phyloP scores from a whole-genome alignment of 352 stramenopile species.

The Stephanocyclus meneghinianus region DNA sequence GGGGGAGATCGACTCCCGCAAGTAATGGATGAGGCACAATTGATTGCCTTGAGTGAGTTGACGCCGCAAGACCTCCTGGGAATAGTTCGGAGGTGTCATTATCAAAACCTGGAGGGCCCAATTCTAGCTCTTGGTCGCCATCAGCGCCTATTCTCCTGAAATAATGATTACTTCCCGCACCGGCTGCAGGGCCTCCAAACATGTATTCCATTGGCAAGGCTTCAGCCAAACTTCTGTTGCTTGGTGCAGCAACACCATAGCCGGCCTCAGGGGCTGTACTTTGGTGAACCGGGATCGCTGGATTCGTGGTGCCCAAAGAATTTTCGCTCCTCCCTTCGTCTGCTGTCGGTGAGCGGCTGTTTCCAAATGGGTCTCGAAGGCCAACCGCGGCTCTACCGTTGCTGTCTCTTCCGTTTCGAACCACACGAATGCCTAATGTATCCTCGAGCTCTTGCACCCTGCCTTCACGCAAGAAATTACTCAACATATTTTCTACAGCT shows the following conservation, averaged over 20 bases:
- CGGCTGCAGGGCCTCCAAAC: conserved; percentile 66
- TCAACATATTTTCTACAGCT: conserved; percentile 77
- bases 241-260: conserved; percentile 11
- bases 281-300: conserved; percentile 37
- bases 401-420: conserved; percentile 39
- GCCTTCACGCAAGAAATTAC: conserved; percentile 70
- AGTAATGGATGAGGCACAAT: conserved; percentile 65
- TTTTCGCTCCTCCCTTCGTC: not conserved
- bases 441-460: conserved; percentile 74
- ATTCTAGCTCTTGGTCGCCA: not conserved
- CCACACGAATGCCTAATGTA: conserved; percentile 68
- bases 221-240: conserved; percentile 33
- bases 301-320: conserved; percentile 7
- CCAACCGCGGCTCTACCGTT: conserved; percentile 31
- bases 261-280: conserved; percentile 6
- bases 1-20: conserved; percentile 57
- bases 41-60: conserved; percentile 52
- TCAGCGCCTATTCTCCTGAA: conserved; percentile 14
- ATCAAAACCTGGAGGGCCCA: not conserved
- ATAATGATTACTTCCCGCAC: conserved; percentile 56
- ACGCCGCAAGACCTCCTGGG: conserved; percentile 64
- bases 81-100: conserved; percentile 67
- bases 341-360: conserved; percentile 1
- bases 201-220: conserved; percentile 73
- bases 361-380: not conserved